Conservation (phyloP, 192 early-diverging fungal genomes). For the Coemansia biformis region DNA sequence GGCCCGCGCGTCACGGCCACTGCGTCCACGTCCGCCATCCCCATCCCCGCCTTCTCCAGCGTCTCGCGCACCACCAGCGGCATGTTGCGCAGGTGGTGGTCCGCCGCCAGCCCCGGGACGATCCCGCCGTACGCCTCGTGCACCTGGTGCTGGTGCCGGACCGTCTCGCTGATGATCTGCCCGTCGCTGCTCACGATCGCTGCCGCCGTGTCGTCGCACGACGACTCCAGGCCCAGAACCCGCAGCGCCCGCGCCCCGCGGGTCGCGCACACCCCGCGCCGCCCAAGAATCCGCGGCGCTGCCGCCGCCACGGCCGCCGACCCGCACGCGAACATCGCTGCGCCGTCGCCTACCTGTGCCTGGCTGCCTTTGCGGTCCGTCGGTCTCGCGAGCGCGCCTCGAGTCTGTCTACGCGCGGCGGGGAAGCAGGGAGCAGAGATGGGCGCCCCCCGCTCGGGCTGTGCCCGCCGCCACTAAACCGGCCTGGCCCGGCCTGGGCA, state of each 20-base stretch:
- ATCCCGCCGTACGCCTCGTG: constrained; percentile 74
- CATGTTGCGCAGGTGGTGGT: constrained; percentile 59
- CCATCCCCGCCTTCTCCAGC: constrained; percentile 52
- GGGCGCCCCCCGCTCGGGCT: no score
- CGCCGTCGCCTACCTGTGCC: no score
- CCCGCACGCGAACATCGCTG: background rate
- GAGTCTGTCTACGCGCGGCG: no score
- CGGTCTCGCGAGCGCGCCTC: constrained; percentile 61
- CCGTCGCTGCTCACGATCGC: constrained; percentile 65
- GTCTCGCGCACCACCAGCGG: constrained; percentile 59
- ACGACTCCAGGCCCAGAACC: constrained; percentile 68
- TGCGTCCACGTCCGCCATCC: constrained; percentile 56
- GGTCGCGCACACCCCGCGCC: constrained; percentile 5
- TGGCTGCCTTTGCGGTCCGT: no score
- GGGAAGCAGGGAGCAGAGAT: no score
- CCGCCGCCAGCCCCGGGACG: constrained; percentile 63
- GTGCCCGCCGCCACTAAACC: no score
- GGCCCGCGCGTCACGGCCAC: constrained; percentile 75
- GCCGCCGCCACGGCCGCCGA: background rate
- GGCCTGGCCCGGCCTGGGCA: no score
- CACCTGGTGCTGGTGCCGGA: constrained; percentile 57
- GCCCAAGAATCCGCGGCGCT: background rate
- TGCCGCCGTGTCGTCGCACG: constrained; percentile 76
- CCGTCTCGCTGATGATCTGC: constrained; percentile 57
- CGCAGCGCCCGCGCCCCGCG: constrained; percentile 9